Evolutionary conservation across 2,329 filamentous ascomycete genomes (phyloP).

Genomic region (Aspergillus sp.): DNA sequence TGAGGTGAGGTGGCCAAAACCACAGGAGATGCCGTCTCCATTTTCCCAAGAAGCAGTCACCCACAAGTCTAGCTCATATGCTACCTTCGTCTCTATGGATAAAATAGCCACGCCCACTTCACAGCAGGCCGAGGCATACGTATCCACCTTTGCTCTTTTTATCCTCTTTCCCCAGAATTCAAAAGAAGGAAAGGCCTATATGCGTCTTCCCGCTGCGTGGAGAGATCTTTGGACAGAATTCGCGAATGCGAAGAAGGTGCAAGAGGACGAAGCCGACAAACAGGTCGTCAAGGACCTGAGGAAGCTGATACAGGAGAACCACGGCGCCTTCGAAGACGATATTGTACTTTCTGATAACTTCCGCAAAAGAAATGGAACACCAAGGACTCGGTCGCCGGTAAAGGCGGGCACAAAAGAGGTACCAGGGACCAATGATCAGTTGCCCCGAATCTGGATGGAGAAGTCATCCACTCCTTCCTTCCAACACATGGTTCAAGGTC

Average conservation of each 20-base stretch:
- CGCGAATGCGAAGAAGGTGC: constrained; percentile 66
- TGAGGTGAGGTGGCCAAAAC: constrained; percentile 75
- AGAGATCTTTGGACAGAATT: constrained; percentile 84
- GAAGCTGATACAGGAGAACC: constrained; percentile 36
- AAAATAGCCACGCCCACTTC: constrained; percentile 70
- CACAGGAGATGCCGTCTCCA: constrained; percentile 56
- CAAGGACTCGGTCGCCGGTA: constrained; percentile 27
- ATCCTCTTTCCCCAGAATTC: constrained; percentile 72
- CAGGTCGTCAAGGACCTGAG: constrained; percentile 65
- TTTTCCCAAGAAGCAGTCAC: constrained; percentile 44
- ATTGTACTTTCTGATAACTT: constrained; percentile 77
- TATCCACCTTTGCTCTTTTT: constrained; percentile 80
- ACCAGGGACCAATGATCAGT: constrained; percentile 35
- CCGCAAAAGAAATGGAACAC: constrained; percentile 50
- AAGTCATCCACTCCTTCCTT: constrained; percentile 58
- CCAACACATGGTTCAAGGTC: constrained; percentile 73
- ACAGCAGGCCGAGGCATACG: constrained; percentile 82
- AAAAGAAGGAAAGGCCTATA: constrained; percentile 81
- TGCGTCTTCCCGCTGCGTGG: constrained; percentile 77
- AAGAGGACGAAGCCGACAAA: constrained; percentile 70
- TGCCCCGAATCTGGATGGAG: constrained; percentile 52
- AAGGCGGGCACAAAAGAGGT: constrained; percentile 23
- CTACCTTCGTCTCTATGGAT: constrained; percentile 69
- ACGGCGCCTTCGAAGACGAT: constrained; percentile 61
- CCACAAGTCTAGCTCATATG: constrained; percentile 45